Percentiles rank a stretch among this genome's conserved stretches.
These are phyloP conservation scores for Euptelea pleiosperma DNA, from an alignment of 164 flowering plant species.

Conservation along the genomic window DNA sequence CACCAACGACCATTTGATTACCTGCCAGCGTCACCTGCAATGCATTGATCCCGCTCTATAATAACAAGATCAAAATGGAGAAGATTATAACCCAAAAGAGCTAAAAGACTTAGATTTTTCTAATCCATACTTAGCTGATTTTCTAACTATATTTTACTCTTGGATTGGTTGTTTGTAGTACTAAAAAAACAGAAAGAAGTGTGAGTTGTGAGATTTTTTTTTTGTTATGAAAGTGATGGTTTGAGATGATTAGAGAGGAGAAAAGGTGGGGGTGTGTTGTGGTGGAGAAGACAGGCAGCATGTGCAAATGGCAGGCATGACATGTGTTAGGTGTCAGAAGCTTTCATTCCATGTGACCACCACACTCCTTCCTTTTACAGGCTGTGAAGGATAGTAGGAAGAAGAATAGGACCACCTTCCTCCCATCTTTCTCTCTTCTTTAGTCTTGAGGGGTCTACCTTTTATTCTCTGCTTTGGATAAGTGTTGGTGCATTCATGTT, in stretches of 20 bases:
- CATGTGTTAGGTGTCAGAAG: conserved; percentile 48
- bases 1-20: conserved; percentile 79
- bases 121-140: conserved; percentile 10
- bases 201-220: conserved; percentile 21
- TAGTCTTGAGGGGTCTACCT: conserved; percentile 8
- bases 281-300: conserved; percentile 36
- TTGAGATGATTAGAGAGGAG: no score
- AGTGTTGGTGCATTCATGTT: no score
- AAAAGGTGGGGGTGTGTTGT: conserved; percentile 14
- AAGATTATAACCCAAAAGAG: conserved; percentile 2
- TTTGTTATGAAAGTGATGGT: neutral
- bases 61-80: neutral
- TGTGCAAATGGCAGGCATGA: conserved; percentile 37
- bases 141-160: conserved; percentile 22
- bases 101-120: conserved; percentile 3
- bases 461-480: no score
- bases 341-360: conserved; percentile 40
- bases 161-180: conserved; percentile 8
- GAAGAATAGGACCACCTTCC: conserved; percentile 14
- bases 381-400: conserved; percentile 14
- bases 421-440: conserved; percentile 1
- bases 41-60: conserved; percentile 32
- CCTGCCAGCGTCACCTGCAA: conserved; percentile 65
- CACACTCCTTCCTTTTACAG: conserved; percentile 32
- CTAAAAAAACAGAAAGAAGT: neutral